Evolutionary conservation across 2,329 filamentous ascomycete genomes (phyloP), one percentile per base, ranked within the genome.

Genomic region (Aureobasidium melanogenum): DNA sequence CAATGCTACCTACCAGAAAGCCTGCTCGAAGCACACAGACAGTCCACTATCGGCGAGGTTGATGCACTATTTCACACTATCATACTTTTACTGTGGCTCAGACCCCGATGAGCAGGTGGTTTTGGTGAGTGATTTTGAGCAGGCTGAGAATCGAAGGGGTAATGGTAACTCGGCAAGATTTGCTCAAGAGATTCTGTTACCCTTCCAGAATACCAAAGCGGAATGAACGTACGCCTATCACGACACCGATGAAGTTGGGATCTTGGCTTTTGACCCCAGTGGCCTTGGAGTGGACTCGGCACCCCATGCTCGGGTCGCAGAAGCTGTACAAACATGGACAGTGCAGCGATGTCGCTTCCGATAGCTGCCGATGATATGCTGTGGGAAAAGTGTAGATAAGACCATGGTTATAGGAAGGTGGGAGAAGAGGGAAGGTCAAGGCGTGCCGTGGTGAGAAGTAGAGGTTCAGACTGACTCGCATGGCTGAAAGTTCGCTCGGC

Each of bases 261-360:
- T 19, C 56, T 50, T 59, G 56, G 56, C 56, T 47, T 32, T 36
- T 41, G 50, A 19, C 36, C 19, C 50, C 50, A 41, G 34, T 28
- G 39, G 38, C 28, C 52, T 56, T 44, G 38, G 52, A n/a, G 51
- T 55, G 24, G 36, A 55, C 51, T 55, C n/a, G 51, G 38, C 51
- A 43, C 36, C 36, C 51, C 38, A 36, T 24, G 15, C 3, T 30
- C 34, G 34, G 48, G 22, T 38, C 22, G 14, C n/a, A 43, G 26
- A 17, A 32, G 34, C 28, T 5, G 50, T 44, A n/a, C 5, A 34
- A n/a, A 32, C 3, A 32, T 43, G 24, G 51, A 32, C 22, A 38
- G n/a, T 41, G 50, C 32, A 32, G 54, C 54, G 54, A 57, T 38
- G 43, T 47, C 54, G 54, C 39, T 47, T 47, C 41, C 54, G 36